Base-by-base conservation (phyloP, 2,329 filamentous ascomycete species). In the Hysterium pulicare region DNA sequence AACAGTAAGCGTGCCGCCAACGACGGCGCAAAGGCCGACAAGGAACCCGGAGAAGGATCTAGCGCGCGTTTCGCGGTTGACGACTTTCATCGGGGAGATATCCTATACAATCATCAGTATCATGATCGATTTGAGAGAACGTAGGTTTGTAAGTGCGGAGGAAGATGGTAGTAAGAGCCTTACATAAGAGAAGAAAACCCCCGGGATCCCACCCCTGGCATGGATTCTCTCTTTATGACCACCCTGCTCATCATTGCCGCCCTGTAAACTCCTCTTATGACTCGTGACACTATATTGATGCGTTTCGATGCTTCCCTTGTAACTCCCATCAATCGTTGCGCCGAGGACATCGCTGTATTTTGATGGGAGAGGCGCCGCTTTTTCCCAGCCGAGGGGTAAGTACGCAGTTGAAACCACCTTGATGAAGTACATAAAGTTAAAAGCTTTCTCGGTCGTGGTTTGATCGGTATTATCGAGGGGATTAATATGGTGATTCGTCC, bases 71-170 rank as follows among this genome's bases (percentile, higher is more conserved):
- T 98, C 94, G 42, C 90, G 86, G 74, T 98, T 98, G 71, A 98
- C 86, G 47, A 98, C 91, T 73, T 97, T 98, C 93, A 98, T 98
- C 4, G 93, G 93, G 2, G 91, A 97, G 67, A 98, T 98, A 59
- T 98, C 93, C 86, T 90, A 44, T 22, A 20, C 19, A 28, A 8
- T 13, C 5, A 21, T 37, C n/a, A 37, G 34, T 8, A 37, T n/a
- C 17, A 22, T 5, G 21, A 5, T n/a, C n/a, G n/a, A n/a, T n/a
- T n/a, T n/a, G n/a, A n/a, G n/a, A n/a, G n/a, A n/a, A n/a, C n/a
- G n/a, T n/a, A n/a, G n/a, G n/a, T n/a, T n/a, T n/a, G n/a, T n/a
- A n/a, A n/a, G n/a, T n/a, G n/a, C n/a, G n/a, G n/a, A 5, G 15
- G 26, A n/a, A 34, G 13, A 17, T 31, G 28, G 11, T 28, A 28